A percentile compares a stretch with the other conserved stretches of the same genome.
Evolutionary conservation across 768 basidiomycete species (phyloP).

Genomic region (Kwoniella bestiolae): DNA sequence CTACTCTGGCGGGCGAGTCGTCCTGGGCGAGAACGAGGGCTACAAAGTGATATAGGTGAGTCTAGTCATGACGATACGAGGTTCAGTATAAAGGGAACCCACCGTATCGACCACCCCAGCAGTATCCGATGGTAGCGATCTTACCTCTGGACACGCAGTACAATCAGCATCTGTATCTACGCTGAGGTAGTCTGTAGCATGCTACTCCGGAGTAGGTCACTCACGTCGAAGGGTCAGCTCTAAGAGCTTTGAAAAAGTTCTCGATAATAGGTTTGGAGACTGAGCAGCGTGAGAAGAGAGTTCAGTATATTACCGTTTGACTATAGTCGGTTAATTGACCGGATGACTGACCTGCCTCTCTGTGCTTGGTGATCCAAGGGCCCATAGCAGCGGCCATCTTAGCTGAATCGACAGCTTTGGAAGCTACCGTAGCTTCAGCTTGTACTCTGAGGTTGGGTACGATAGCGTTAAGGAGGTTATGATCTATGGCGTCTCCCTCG

Average conservation of each 20-base stretch:
- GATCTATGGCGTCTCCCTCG: slow-evolving; percentile 44
- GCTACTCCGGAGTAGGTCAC: too few relatives aligned
- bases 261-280: slow-evolving; percentile 55
- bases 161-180: background rate
- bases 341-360: slow-evolving; percentile 54
- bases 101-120: slow-evolving; percentile 57
- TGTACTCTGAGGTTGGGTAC: slow-evolving; percentile 54
- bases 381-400: slow-evolving; percentile 53
- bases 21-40: slow-evolving; percentile 41
- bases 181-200: too few relatives aligned
- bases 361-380: slow-evolving; percentile 54
- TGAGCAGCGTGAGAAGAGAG: background rate
- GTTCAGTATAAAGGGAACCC: background rate
- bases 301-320: too few relatives aligned
- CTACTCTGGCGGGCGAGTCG: slow-evolving; percentile 34
- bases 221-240: slow-evolving; percentile 49
- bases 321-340: too few relatives aligned
- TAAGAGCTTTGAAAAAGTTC: slow-evolving; percentile 51
- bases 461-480: slow-evolving; percentile 49
- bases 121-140: slow-evolving; percentile 57
- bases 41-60: background rate
- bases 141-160: slow-evolving; percentile 46
- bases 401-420: slow-evolving; percentile 48
- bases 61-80: background rate
- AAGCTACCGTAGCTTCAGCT: slow-evolving; percentile 39